Conservation (phyloP, 495 filamentous ascomycete species). For the Trichoderma asperelloides region DNA sequence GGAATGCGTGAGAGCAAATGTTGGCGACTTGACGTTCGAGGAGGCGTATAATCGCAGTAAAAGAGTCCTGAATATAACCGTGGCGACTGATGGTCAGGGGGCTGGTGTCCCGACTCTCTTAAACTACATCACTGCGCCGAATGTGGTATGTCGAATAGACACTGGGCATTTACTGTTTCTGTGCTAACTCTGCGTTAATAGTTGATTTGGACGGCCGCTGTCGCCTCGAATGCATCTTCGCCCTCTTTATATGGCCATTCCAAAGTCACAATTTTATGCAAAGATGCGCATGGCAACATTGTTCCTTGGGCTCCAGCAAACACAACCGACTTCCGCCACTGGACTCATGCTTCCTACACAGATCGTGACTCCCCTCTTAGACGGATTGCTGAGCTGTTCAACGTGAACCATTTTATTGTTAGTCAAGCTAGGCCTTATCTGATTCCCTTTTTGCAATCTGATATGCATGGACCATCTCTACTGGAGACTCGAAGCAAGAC, state of each 20-base stretch:
- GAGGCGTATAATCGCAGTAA: slow-evolving; percentile 85
- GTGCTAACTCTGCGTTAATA: slow-evolving; percentile 16
- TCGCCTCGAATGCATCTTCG: slow-evolving; percentile 80
- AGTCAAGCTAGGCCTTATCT: slow-evolving; percentile 71
- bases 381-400: slow-evolving; percentile 85
- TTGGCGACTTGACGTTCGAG: slow-evolving; percentile 88
- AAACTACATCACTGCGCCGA: slow-evolving; percentile 90
- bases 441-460: slow-evolving; percentile 74
- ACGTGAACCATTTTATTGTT: slow-evolving; percentile 83
- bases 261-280: slow-evolving; percentile 68
- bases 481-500: slow-evolving; percentile 47
- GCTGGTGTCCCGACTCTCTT: slow-evolving; percentile 69
- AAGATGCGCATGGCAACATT: slow-evolving; percentile 68
- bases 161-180: not conserved
- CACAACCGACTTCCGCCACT: slow-evolving; percentile 58
- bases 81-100: slow-evolving; percentile 62
- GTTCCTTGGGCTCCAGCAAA: slow-evolving; percentile 67
- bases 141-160: slow-evolving; percentile 57
- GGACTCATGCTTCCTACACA: slow-evolving; percentile 57
- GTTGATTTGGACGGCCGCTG: slow-evolving; percentile 88
- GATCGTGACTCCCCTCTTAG: slow-evolving; percentile 74
- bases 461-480: slow-evolving; percentile 66
- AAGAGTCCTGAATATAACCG: slow-evolving; percentile 84
- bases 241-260: slow-evolving; percentile 49
- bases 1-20: slow-evolving; percentile 74